These are phyloP conservation scores for Phoma herbarum DNA, from an alignment of 2,329 filamentous ascomycete species.

Conservation along the genomic window DNA sequence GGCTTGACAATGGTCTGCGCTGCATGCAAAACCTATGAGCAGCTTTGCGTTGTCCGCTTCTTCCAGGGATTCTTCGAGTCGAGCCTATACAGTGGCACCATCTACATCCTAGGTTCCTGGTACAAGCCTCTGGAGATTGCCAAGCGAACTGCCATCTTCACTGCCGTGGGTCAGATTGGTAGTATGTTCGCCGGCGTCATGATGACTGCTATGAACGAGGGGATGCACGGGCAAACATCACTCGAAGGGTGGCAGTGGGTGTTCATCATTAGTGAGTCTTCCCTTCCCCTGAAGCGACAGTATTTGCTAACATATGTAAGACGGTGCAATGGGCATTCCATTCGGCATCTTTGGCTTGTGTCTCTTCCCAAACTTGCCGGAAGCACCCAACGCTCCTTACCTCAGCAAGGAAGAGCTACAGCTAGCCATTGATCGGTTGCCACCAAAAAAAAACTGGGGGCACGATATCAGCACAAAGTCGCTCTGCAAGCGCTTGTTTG, in stretches of 20 bases:
- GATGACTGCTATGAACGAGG: conserved; percentile 46
- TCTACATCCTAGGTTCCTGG: conserved; percentile 44
- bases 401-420: conserved; percentile 39
- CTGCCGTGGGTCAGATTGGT: conserved; percentile 41
- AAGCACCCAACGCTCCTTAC: conserved; percentile 34
- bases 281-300: rapidly evolving
- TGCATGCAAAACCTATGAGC: conserved; percentile 38
- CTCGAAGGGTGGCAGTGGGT: conserved; percentile 45
- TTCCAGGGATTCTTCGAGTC: conserved; percentile 42
- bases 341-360: conserved; percentile 42
- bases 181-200: conserved; percentile 46
- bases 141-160: conserved; percentile 44
- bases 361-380: conserved; percentile 41
- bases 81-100: conserved; percentile 41
- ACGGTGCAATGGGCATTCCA: conserved; percentile 42
- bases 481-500: conserved; percentile 33
- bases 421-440: conserved; percentile 37
- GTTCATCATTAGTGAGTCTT: conserved; percentile 36
- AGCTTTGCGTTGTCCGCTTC: conserved; percentile 39
- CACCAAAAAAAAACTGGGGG: conserved; percentile 36
- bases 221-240: conserved; percentile 31
- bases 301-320: conserved; percentile 23
- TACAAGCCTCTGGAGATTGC: conserved; percentile 42
- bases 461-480: conserved; percentile 39
- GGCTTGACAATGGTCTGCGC: conserved; percentile 42